Evolutionary conservation across 140 eudicot genomes (phyloP).

Genomic region (Artemisia princeps): DNA sequence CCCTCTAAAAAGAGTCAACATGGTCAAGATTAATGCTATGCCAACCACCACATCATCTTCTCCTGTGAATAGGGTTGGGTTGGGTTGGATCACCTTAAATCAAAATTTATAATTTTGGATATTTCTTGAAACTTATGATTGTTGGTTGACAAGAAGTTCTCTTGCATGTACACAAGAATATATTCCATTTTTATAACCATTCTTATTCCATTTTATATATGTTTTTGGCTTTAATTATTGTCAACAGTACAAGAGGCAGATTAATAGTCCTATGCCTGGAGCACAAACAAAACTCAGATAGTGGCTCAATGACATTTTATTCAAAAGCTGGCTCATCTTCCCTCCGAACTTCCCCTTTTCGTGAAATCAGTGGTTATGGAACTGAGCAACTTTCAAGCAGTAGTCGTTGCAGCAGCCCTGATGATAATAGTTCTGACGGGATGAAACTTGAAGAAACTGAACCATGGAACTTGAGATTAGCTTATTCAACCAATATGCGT

Average conservation of each 20-base stretch:
- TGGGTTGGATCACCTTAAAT: too few relatives aligned
- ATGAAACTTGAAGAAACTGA: slow-evolving; percentile 77
- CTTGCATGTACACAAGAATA: not conserved
- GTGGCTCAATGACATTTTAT: slow-evolving; percentile 54
- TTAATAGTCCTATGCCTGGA: slow-evolving; percentile 75
- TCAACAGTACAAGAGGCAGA: slow-evolving; percentile 78
- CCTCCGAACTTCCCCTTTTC: slow-evolving; percentile 57
- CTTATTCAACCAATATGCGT: slow-evolving; percentile 50
- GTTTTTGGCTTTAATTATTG: slow-evolving; percentile 10
- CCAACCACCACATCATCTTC: too few relatives aligned
- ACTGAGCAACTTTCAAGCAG: slow-evolving; percentile 58
- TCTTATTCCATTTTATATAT: not conserved
- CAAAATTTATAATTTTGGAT: too few relatives aligned
- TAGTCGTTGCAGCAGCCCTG: slow-evolving; percentile 90
- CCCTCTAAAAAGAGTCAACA: too few relatives aligned
- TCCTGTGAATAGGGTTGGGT: too few relatives aligned
- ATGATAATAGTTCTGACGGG: slow-evolving; percentile 75
- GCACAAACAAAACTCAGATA: slow-evolving; percentile 68
- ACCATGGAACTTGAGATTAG: slow-evolving; percentile 66
- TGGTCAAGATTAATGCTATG: too few relatives aligned
- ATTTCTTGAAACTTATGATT: too few relatives aligned
- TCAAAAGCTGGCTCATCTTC: slow-evolving; percentile 61
- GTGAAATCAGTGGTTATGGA: slow-evolving; percentile 49
- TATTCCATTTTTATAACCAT: not conserved
- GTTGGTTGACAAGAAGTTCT: not conserved